These are phyloP conservation scores for Trametes cingulata DNA, from an alignment of 768 basidiomycete species.

Conservation along the genomic window DNA sequence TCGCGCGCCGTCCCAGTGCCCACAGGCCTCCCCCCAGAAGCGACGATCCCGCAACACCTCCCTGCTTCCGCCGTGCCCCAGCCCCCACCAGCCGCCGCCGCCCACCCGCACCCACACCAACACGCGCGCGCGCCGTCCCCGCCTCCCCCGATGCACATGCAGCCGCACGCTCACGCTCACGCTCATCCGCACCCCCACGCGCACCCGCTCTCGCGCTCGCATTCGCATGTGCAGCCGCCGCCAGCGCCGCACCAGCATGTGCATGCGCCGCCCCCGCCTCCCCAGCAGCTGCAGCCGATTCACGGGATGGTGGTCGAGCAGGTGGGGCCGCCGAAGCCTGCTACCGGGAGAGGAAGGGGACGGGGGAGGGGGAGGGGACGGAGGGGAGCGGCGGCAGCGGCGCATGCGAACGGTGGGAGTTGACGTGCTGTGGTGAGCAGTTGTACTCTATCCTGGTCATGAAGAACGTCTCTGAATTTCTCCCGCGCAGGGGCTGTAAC, in stretches of 20 bases:
- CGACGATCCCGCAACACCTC: conserved; percentile 5
- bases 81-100: background rate
- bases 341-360: background rate
- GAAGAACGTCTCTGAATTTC: too few species aligned
- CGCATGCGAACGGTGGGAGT: conserved; percentile 4
- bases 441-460: background rate
- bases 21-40: conserved; percentile 5
- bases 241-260: background rate
- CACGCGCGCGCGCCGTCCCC: background rate
- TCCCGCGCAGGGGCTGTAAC: background rate
- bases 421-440: background rate
- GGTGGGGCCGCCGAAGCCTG: background rate
- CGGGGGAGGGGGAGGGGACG: conserved; percentile 9
- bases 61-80: background rate
- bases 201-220: background rate
- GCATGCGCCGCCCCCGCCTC: conserved; percentile 1
- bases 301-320: conserved; percentile 1
- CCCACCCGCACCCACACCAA: background rate
- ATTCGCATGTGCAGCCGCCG: background rate
- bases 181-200: background rate
- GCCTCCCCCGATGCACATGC: conserved; percentile 5
- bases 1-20: conserved; percentile 24
- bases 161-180: background rate
- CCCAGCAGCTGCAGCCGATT: conserved; percentile 2
- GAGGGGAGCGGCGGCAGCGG: conserved; percentile 4